Base-by-base conservation (phyloP, 1,284 basidiomycete genomes). In the Fomitopsis palustris region DNA sequence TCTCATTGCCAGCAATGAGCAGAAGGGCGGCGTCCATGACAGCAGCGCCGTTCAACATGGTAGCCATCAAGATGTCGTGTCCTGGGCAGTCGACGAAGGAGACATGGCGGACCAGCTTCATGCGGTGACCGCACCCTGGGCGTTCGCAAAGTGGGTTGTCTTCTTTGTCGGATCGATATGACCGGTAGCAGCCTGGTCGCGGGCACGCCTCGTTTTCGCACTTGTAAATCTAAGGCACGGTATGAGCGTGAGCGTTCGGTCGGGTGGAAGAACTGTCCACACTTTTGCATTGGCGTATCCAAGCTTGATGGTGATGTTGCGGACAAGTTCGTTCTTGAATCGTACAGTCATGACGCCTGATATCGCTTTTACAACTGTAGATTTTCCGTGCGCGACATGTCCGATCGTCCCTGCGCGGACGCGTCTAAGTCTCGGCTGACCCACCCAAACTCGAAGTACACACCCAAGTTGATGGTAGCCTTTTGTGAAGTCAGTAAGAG, bases 251-350 rank as follows among this genome's bases (percentile, higher is more conserved):
- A 10, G 4, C 4, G 31, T 10, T 21, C 35, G 17, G 17, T 33
- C 51, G 29, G 64, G 21, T 53, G 23, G 27, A 57, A 35, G 45
- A 42, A 62, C 65, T 62, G 19, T 76, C 35, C 84, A 63, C 65
- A 95, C 94, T 79, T 98, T 98, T 56, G 97, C 97, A 68, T 98
- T 99, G 54, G 96, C 96, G 75, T 99, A 99, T 53, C 91, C 97
- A 52, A 99, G 85, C 80, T 99, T 99, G 81, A 99, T 99, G 49
- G 97, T 99, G 70, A 99, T 99, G 78, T 99, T 99, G 66, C 96
- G 82, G 62, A 97, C 95, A 57, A 97, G 85, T 77, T 99, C 97
- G 76, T 98, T 98, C 83, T 99, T 99, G 80, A 99, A 99, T 69
- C 96, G 86, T 60, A 99, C 96, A 31, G 96, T 99, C 86, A 93